Percentiles rank a stretch among this genome's conserved stretches.
phyloP scores from a whole-genome alignment of 257 asterid species.

The Coffea canephora region DNA sequence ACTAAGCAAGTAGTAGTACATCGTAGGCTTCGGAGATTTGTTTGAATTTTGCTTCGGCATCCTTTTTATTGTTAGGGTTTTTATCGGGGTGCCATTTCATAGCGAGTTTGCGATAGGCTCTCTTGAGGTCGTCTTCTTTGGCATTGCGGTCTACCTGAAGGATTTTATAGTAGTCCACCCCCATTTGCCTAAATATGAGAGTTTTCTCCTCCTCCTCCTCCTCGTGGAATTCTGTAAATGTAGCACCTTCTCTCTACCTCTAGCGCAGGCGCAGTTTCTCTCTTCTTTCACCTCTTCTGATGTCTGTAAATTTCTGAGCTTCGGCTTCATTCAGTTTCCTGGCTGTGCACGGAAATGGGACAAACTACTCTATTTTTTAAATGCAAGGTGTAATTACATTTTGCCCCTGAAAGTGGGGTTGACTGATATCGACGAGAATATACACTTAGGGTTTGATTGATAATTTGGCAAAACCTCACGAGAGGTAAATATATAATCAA shows the following conservation, averaged over 20 bases:
- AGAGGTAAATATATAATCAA: too few species aligned
- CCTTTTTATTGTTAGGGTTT: slow-evolving; percentile 62
- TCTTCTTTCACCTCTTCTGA: background rate
- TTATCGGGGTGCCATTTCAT: slow-evolving; percentile 82
- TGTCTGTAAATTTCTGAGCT: background rate
- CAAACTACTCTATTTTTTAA: too few species aligned
- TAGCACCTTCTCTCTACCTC: background rate
- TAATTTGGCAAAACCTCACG: too few species aligned
- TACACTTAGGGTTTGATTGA: too few species aligned
- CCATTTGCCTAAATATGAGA: slow-evolving; percentile 32
- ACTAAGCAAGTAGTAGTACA: slow-evolving; percentile 21
- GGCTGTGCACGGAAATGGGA: too few species aligned
- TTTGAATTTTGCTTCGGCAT: slow-evolving; percentile 69
- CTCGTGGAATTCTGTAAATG: background rate
- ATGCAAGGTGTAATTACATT: too few species aligned
- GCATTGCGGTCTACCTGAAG: slow-evolving; percentile 59
- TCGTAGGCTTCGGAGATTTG: slow-evolving; percentile 76
- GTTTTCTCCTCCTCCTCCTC: background rate
- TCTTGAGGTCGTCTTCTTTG: slow-evolving; percentile 64
- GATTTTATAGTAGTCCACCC: slow-evolving; percentile 60
- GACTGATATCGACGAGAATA: too few species aligned
- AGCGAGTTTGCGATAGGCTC: slow-evolving; percentile 64
- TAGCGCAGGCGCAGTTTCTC: background rate
- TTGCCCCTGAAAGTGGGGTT: too few species aligned
- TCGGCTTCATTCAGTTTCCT: too few species aligned